A percentile compares a stretch with the other conserved stretches of the same genome.
phyloP scores from a whole-genome alignment of 2,329 filamentous ascomycete species.

The Claviceps sp. region DNA sequence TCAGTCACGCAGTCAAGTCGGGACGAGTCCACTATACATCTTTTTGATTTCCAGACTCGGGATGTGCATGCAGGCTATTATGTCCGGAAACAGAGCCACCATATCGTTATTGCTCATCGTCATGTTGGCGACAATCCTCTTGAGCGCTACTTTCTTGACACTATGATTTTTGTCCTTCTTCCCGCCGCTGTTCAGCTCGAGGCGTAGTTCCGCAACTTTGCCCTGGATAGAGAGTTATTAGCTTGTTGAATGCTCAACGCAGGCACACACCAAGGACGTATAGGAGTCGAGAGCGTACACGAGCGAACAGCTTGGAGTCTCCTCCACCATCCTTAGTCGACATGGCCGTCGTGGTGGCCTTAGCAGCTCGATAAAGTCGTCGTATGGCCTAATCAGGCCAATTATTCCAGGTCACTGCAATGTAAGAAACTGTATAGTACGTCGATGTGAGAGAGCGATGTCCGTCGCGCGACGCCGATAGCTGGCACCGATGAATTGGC shows the following conservation, averaged over 20 bases:
- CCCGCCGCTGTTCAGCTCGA: constrained; percentile 82
- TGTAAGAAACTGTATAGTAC: neutral
- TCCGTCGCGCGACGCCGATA: constrained; percentile 9
- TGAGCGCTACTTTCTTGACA: constrained; percentile 92
- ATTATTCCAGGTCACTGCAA: neutral
- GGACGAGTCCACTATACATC: constrained; percentile 47
- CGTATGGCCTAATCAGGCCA: neutral
- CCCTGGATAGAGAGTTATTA: constrained; percentile 56
- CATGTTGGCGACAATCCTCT: constrained; percentile 99
- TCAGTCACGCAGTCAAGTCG: neutral
- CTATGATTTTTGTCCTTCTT: constrained; percentile 98
- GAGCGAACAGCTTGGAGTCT: constrained; percentile 98
- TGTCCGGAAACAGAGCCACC: constrained; percentile 91
- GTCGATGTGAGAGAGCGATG: neutral
- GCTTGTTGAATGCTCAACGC: constrained; percentile 29
- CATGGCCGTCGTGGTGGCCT: constrained; percentile 27
- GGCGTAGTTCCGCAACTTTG: constrained; percentile 93
- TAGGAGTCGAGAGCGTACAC: constrained; percentile 45
- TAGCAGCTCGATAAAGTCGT: neutral
- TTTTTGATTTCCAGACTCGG: constrained; percentile 97
- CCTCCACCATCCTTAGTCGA: constrained; percentile 52
- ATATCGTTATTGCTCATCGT: constrained; percentile 99
- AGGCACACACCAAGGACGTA: constrained; percentile 33
- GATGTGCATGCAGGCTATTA: constrained; percentile 91
- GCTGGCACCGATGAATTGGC: constrained; percentile 1